Conservation (phyloP, 352 stramenopile species). For the Phytophthora cajani region DNA sequence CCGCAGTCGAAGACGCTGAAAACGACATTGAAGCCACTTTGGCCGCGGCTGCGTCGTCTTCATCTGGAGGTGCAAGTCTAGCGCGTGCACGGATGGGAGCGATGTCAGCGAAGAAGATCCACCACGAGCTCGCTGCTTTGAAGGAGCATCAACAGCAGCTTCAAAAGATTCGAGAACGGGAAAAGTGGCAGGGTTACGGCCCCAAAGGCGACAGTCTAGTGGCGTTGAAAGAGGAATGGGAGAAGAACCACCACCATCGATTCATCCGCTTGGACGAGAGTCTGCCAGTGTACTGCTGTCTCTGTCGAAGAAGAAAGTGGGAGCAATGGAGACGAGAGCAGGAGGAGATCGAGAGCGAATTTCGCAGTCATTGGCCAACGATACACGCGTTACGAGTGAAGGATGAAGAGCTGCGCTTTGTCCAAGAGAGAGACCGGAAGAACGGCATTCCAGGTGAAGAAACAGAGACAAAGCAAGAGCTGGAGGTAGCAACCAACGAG, state of each 20-base stretch:
- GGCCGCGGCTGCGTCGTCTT: slow-evolving; percentile 23
- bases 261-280: slow-evolving; percentile 45
- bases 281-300: slow-evolving; percentile 59
- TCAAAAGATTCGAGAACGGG: slow-evolving; percentile 27
- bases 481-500: neutral
- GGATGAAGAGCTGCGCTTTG: slow-evolving; percentile 48
- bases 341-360: slow-evolving; percentile 59
- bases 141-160: slow-evolving; percentile 50
- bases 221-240: slow-evolving; percentile 62
- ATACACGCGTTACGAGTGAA: slow-evolving; percentile 47
- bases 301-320: slow-evolving; percentile 72
- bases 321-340: slow-evolving; percentile 51
- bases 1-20: slow-evolving; percentile 62
- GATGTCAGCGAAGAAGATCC: slow-evolving; percentile 63
- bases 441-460: slow-evolving; percentile 18
- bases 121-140: slow-evolving; percentile 56
- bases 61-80: slow-evolving; percentile 35
- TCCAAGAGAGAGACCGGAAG: slow-evolving; percentile 17
- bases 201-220: slow-evolving; percentile 28
- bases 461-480: neutral
- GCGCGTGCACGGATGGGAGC: slow-evolving; percentile 48
- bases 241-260: slow-evolving; percentile 75
- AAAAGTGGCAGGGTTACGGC: slow-evolving; percentile 27
- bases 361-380: slow-evolving; percentile 45
- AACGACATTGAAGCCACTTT: slow-evolving; percentile 59